Percentiles rank a stretch among this genome's conserved stretches.
Conservation (phyloP, 352 stramenopile species). For the Peronospora destructor region DNA sequence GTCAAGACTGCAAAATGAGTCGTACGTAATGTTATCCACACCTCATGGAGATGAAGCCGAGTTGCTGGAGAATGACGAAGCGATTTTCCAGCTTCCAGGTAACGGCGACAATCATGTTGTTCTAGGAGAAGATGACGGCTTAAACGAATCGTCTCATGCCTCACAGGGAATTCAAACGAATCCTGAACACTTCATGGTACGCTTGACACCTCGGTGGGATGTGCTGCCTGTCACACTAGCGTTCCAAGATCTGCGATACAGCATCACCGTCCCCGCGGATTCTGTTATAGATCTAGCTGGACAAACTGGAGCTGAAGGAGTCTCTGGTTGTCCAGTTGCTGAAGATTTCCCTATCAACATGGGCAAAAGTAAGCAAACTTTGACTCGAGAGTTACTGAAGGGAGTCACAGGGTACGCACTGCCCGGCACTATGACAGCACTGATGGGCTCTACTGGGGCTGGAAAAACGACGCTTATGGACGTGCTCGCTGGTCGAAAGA, state of each 20-base stretch:
- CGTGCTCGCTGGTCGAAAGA: constrained; percentile 90
- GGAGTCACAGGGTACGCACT: constrained; percentile 68
- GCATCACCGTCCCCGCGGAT: constrained; percentile 20
- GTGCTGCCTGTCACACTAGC: constrained; percentile 35
- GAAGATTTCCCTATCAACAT: constrained; percentile 37
- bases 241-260: constrained; percentile 41
- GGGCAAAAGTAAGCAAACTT: constrained; percentile 41
- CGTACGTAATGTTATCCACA: constrained; percentile 32
- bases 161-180: constrained; percentile 19
- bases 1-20: constrained; percentile 24
- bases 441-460: constrained; percentile 82
- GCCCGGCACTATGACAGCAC: constrained; percentile 80
- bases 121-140: constrained; percentile 4
- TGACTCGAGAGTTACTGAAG: constrained; percentile 57
- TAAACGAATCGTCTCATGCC: constrained; percentile 17
- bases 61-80: constrained; percentile 24
- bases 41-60: constrained; percentile 21
- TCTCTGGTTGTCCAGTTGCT: constrained; percentile 19
- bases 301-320: constrained; percentile 18
- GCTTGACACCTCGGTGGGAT: constrained; percentile 23
- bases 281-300: constrained; percentile 9
- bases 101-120: constrained; percentile 11
- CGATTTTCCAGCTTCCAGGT: constrained; percentile 5
- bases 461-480: constrained; percentile 88
- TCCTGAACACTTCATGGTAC: constrained; percentile 16